A percentile compares a stretch with the other conserved stretches of the same genome.
Conservation (phyloP, 306 rosid species). For the Prosopis cineraria region DNA sequence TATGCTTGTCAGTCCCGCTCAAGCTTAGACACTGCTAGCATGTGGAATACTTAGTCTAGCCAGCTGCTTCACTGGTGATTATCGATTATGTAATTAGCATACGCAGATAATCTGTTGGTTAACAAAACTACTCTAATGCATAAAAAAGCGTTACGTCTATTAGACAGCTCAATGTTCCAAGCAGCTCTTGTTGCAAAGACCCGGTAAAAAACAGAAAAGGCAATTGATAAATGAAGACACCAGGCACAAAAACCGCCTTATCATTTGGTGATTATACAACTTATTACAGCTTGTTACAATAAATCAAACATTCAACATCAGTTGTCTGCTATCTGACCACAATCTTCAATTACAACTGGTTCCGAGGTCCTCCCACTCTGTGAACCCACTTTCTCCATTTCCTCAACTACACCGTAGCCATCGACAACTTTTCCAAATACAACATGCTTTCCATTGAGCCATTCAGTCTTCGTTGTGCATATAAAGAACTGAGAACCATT, state of each 20-base stretch:
- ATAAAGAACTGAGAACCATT: slow-evolving; percentile 92
- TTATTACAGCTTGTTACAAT: background rate
- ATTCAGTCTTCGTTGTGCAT: slow-evolving; percentile 56
- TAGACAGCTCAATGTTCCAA: background rate
- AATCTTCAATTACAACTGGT: slow-evolving; percentile 73
- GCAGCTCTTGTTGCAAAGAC: too few relatives aligned
- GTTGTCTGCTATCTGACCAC: slow-evolving; percentile 58
- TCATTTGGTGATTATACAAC: background rate
- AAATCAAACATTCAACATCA: background rate
- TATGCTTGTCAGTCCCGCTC: too few relatives aligned
- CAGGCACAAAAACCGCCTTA: background rate
- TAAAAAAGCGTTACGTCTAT: background rate
- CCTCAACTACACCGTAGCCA: slow-evolving; percentile 64
- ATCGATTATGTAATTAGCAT: too few relatives aligned
- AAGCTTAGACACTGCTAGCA: too few relatives aligned
- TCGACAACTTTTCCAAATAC: slow-evolving; percentile 91
- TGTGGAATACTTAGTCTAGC: too few relatives aligned
- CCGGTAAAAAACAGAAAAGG: background rate
- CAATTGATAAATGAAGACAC: background rate
- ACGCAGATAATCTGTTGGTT: background rate
- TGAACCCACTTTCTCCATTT: slow-evolving; percentile 84
- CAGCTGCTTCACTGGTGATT: too few relatives aligned
- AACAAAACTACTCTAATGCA: background rate
- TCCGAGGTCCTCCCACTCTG: slow-evolving; percentile 55
- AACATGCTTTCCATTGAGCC: slow-evolving; percentile 92